These are phyloP conservation scores for Cyclotella distinguenda DNA, from an alignment of 108 stramenopile genomes.

Conservation along the genomic window DNA sequence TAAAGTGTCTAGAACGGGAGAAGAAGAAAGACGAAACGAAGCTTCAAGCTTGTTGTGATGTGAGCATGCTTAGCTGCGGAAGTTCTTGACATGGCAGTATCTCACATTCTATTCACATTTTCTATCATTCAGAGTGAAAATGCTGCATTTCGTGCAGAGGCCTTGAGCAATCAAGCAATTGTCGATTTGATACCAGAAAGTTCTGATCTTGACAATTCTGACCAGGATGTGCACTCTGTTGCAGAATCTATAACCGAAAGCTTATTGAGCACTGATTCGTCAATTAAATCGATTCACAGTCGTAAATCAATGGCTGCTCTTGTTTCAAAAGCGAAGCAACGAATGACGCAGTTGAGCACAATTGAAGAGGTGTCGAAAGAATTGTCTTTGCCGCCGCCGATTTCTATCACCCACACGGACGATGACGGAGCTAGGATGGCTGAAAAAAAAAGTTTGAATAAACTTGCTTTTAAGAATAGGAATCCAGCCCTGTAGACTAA, in stretches of 20 bases:
- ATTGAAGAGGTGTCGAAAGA: conserved; percentile 37
- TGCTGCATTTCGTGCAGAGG: conserved; percentile 32
- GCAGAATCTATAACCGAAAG: conserved; percentile 40
- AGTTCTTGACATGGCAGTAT: not conserved
- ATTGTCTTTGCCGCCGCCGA: conserved; percentile 31
- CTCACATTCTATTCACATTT: not conserved
- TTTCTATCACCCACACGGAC: conserved; percentile 44
- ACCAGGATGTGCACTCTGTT: conserved; percentile 32
- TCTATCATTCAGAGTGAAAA: conserved; percentile 35
- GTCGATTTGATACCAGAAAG: conserved; percentile 20
- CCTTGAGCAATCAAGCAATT: conserved; percentile 16
- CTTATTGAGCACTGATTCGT: conserved; percentile 45
- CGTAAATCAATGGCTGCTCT: conserved; percentile 44
- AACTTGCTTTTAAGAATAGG: conserved; percentile 61
- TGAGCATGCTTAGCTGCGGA: conserved; percentile 11
- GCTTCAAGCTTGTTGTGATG: conserved; percentile 35
- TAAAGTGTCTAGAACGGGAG: conserved; percentile 44
- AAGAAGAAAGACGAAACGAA: conserved; percentile 47
- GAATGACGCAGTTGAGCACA: conserved; percentile 19
- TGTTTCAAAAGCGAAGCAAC: conserved; percentile 37
- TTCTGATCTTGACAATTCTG: too few species aligned
- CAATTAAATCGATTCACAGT: conserved; percentile 43
- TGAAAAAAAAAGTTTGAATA: conserved; percentile 46
- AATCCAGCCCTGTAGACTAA: conserved; percentile 49
- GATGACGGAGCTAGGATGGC: conserved; percentile 46